These are phyloP conservation scores for Wickerhamomyces kurtzmanii DNA, from an alignment of 805 yeast species.

Conservation along the genomic window DNA sequence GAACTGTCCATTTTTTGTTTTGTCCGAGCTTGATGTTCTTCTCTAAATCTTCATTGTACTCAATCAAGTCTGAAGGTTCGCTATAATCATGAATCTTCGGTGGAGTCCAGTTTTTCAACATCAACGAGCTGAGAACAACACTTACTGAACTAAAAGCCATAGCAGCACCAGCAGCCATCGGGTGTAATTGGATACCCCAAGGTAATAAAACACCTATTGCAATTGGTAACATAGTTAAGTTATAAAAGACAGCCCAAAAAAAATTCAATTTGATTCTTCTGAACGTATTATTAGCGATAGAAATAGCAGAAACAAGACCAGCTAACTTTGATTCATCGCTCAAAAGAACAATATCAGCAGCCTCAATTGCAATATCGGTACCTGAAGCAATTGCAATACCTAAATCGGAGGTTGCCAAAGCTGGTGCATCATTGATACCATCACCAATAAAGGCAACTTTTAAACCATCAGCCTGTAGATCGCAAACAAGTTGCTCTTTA, in stretches of 20 bases:
- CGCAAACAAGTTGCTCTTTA: constrained; percentile 58
- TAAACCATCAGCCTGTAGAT: constrained; percentile 35
- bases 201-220: constrained; percentile 92
- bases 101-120: constrained; percentile 57
- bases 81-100: constrained; percentile 11
- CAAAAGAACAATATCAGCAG: constrained; percentile 86
- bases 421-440: constrained; percentile 97
- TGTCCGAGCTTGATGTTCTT: constrained; percentile 10
- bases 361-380: constrained; percentile 92
- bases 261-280: constrained; percentile 71
- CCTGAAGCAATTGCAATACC: constrained; percentile 92
- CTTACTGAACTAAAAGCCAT: constrained; percentile 92
- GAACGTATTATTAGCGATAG: constrained; percentile 64
- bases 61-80: not conserved
- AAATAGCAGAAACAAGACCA: constrained; percentile 53
- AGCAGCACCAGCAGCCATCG: constrained; percentile 82
- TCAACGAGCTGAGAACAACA: constrained; percentile 73
- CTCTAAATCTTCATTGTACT: constrained; percentile 2
- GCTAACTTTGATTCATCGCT: constrained; percentile 26
- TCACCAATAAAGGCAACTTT: constrained; percentile 89
- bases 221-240: constrained; percentile 77
- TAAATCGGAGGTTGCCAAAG: constrained; percentile 76
- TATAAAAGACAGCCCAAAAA: constrained; percentile 80
- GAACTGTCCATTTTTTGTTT: constrained; percentile 7
- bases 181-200: constrained; percentile 67